Evolutionary conservation across 495 filamentous ascomycete species (phyloP).

Genomic region (Copromyces sp.): DNA sequence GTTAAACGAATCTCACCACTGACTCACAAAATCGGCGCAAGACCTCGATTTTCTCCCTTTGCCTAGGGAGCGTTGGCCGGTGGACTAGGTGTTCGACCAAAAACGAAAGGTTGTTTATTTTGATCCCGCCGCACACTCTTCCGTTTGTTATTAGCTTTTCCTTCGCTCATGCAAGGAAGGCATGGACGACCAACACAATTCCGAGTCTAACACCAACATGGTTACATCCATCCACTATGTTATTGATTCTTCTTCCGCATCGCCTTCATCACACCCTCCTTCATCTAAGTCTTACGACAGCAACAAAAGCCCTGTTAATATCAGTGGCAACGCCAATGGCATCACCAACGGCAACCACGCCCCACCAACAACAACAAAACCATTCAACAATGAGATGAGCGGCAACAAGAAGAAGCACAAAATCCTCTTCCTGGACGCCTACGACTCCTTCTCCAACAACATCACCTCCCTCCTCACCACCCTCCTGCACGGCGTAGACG

Average conservation of each 20-base stretch:
- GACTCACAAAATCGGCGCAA: neutral
- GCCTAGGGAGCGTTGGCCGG: neutral
- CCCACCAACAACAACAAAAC: neutral
- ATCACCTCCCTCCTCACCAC: slow-evolving; percentile 69
- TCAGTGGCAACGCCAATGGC: neutral
- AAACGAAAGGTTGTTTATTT: neutral
- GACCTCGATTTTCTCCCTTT: neutral
- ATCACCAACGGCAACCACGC: neutral
- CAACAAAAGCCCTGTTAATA: neutral
- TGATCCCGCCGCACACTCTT: neutral
- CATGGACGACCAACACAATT: neutral
- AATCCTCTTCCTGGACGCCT: slow-evolving; percentile 82
- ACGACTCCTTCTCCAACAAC: slow-evolving; percentile 94
- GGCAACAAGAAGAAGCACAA: neutral
- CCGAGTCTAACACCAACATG: neutral
- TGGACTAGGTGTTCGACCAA: neutral
- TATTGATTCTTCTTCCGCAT: slow-evolving; percentile 10
- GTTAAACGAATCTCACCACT: neutral
- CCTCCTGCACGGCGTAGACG: slow-evolving; percentile 44
- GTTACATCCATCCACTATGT: slow-evolving; percentile 12
- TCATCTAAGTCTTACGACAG: neutral
- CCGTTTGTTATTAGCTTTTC: neutral
- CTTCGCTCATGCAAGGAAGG: neutral
- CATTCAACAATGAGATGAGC: neutral
- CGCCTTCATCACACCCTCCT: neutral